These are phyloP conservation scores for Aspergillus fischeri DNA, from an alignment of 2,329 filamentous ascomycete species.

Conservation along the genomic window DNA sequence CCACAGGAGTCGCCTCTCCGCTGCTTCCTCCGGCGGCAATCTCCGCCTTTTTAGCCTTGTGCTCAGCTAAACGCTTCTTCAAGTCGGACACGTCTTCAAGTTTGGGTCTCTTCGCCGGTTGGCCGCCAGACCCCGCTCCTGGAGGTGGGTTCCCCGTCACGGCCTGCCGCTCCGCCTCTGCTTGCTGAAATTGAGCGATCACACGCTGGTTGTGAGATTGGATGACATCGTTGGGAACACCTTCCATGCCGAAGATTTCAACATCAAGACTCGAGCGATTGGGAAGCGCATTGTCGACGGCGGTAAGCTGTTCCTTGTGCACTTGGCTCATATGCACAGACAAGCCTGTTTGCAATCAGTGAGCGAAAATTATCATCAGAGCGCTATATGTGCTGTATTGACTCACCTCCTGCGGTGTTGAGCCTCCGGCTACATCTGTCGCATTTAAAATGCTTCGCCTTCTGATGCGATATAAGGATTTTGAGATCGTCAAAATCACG, in stretches of 20 bases:
- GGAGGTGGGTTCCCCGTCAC: conserved; percentile 79
- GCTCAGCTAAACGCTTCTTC: conserved; percentile 74
- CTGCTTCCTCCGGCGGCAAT: conserved; percentile 54
- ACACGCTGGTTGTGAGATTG: conserved; percentile 83
- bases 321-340: conserved; percentile 98
- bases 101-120: conserved; percentile 59
- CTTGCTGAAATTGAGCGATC: conserved; percentile 77
- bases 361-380: background rate
- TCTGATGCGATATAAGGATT: conserved; percentile 94
- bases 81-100: conserved; percentile 72
- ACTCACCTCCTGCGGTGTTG: conserved; percentile 87
- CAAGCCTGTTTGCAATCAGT: conserved; percentile 58
- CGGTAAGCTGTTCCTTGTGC: conserved; percentile 84
- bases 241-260: conserved; percentile 98
- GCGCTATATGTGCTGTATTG: conserved; percentile 2
- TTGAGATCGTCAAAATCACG: conserved; percentile 97
- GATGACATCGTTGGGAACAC: conserved; percentile 80
- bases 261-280: conserved; percentile 82
- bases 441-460: conserved; percentile 99
- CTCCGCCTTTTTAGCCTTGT: conserved; percentile 63
- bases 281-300: conserved; percentile 87
- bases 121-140: conserved; percentile 47
- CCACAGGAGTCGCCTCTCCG: conserved; percentile 55
- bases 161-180: conserved; percentile 75
- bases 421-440: conserved; percentile 81